Percentiles rank a stretch among this genome's conserved stretches.
Conservation (phyloP, 75 land plant genomes). For the Cupressus sempervirens region DNA sequence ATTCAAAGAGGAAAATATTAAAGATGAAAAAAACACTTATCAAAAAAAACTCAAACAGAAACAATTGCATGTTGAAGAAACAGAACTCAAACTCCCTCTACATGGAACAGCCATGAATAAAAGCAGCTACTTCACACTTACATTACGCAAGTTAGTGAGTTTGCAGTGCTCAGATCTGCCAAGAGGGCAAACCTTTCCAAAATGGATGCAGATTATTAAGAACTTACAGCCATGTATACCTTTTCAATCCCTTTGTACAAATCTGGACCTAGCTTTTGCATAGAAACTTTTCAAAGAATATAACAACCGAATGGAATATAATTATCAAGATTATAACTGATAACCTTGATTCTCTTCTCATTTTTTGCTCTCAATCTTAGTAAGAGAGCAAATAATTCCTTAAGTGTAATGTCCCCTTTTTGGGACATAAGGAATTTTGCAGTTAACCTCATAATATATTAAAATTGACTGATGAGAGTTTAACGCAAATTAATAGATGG, state of each 20-base stretch:
- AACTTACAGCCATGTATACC: not conserved
- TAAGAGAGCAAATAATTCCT: not conserved
- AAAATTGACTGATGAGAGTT: too few species aligned
- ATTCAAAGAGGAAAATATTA: not conserved
- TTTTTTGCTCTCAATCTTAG: not conserved
- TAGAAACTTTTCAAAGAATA: not conserved
- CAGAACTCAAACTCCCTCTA: not conserved
- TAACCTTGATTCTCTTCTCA: not conserved
- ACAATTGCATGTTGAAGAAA: not conserved
- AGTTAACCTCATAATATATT: too few species aligned
- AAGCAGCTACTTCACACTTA: not conserved
- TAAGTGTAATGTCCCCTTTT: too few species aligned
- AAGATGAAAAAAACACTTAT: not conserved
- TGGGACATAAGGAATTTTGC: too few species aligned
- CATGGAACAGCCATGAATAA: not conserved
- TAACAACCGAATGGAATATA: not conserved
- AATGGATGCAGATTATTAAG: not conserved
- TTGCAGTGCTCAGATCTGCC: not conserved
- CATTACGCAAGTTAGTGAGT: not conserved
- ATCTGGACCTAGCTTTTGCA: not conserved
- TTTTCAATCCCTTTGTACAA: not conserved
- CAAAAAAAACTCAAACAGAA: not conserved
- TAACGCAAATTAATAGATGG: too few species aligned
- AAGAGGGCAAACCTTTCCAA: not conserved
- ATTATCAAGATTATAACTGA: not conserved